phyloP scores from a whole-genome alignment of 2,329 filamentous ascomycete species.

The Phialemoniopsis sp. region DNA sequence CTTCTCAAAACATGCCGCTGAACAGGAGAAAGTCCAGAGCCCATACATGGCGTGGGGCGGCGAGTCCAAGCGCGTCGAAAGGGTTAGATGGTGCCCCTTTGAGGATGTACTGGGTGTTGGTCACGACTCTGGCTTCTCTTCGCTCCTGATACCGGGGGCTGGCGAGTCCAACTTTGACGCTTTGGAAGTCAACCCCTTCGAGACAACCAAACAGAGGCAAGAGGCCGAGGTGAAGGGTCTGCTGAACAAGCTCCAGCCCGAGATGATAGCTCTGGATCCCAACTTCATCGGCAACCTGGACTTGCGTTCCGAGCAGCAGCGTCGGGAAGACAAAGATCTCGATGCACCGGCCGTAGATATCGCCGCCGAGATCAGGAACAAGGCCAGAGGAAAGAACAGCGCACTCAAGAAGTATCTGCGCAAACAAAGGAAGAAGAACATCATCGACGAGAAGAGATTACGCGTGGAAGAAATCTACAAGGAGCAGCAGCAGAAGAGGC shows the following conservation, averaged over 20 bases:
- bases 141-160: slow-evolving; percentile 87
- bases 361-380: slow-evolving; percentile 65
- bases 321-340: slow-evolving; percentile 72
- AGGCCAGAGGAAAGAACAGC: slow-evolving; percentile 84
- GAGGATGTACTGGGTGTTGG: slow-evolving; percentile 86
- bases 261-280: slow-evolving; percentile 95
- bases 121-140: slow-evolving; percentile 83
- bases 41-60: slow-evolving; percentile 95
- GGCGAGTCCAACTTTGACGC: slow-evolving; percentile 96
- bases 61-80: slow-evolving; percentile 75
- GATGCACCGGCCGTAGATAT: slow-evolving; percentile 61
- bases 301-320: slow-evolving; percentile 72
- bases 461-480: slow-evolving; percentile 80
- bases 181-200: slow-evolving; percentile 91
- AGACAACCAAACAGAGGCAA: slow-evolving; percentile 86
- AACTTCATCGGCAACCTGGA: slow-evolving; percentile 89
- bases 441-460: slow-evolving; percentile 92
- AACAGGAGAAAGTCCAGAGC: slow-evolving; percentile 71
- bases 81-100: slow-evolving; percentile 87
- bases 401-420: slow-evolving; percentile 82
- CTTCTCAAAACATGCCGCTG: slow-evolving; percentile 64
- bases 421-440: slow-evolving; percentile 88
- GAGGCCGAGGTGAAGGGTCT: slow-evolving; percentile 86
- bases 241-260: slow-evolving; percentile 90
- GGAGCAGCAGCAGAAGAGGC: slow-evolving; percentile 63